A percentile compares a stretch with the other conserved stretches of the same genome.
These are phyloP conservation scores for Westerdykella ornata DNA, from an alignment of 2,329 filamentous ascomycete species.

Conservation along the genomic window DNA sequence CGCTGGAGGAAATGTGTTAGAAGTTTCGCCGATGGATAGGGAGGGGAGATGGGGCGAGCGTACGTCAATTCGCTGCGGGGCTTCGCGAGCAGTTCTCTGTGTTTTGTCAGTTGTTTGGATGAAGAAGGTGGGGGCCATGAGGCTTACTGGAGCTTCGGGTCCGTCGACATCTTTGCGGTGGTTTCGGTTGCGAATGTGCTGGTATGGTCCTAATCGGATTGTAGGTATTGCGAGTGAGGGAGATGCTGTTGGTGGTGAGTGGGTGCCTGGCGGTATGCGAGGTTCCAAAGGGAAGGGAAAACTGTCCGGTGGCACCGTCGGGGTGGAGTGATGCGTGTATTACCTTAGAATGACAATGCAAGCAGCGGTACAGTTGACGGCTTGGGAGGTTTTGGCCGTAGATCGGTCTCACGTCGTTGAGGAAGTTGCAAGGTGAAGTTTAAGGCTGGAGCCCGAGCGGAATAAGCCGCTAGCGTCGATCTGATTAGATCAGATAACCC, in stretches of 20 bases:
- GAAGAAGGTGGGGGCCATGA: background rate
- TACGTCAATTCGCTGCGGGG: constrained; percentile 87
- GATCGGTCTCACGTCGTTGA: no score
- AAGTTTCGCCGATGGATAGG: background rate
- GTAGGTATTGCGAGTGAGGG: background rate
- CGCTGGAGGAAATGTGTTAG: constrained; percentile 47
- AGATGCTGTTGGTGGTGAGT: background rate
- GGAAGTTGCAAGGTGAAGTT: no score
- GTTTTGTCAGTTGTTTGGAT: constrained; percentile 18
- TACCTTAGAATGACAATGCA: no score
- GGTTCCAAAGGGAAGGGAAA: background rate
- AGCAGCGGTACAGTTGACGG: no score
- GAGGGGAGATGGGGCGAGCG: constrained; percentile 35
- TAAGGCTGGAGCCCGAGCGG: no score
- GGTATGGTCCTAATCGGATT: background rate
- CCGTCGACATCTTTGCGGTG: constrained; percentile 25
- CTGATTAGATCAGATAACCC: no score
- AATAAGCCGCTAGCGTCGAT: no score
- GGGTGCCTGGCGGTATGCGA: background rate
- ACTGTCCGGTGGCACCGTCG: constrained; percentile 4
- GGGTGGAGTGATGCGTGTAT: no score
- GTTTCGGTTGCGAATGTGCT: constrained; percentile 11
- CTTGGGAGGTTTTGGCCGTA: no score
- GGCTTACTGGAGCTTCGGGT: constrained; percentile 42
- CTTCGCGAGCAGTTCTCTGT: constrained; percentile 81